Evolutionary conservation across 2,329 filamentous ascomycete genomes (phyloP).

Genomic region (Tothia fuscella): DNA sequence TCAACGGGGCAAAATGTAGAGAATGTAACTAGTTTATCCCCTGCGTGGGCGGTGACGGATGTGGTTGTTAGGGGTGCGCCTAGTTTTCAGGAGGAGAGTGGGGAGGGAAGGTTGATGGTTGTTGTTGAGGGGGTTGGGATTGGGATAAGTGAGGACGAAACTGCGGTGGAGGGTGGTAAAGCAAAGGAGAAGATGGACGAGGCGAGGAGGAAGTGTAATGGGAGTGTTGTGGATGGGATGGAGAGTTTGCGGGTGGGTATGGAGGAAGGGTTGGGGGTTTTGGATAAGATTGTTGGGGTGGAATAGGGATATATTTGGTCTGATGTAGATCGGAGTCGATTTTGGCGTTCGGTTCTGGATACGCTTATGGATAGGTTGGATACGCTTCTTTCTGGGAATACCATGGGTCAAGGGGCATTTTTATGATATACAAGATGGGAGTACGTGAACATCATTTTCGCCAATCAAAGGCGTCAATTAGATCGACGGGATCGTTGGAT

Average conservation of each 20-base stretch:
- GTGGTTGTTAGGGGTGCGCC: conserved; percentile 46
- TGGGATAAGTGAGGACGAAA: neutral
- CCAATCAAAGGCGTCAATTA: no score
- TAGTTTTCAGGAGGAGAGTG: conserved; percentile 42
- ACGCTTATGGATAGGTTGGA: no score
- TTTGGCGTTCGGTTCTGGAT: no score
- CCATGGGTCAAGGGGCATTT: no score
- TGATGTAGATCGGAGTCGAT: no score
- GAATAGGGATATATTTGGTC: no score
- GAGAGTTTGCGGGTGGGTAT: conserved; percentile 3
- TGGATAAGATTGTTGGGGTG: conserved; percentile 9
- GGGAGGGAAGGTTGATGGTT: conserved; percentile 43
- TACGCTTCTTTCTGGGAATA: no score
- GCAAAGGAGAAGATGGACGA: conserved; percentile 6
- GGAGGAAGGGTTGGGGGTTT: neutral
- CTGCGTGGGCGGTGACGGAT: conserved; percentile 57
- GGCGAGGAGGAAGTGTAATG: conserved; percentile 3
- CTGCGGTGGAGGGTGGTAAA: neutral
- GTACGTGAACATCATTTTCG: no score
- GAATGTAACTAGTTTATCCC: conserved; percentile 59
- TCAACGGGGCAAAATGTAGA: conserved; percentile 41
- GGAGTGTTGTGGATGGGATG: conserved; percentile 7
- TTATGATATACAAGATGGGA: no score
- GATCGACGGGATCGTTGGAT: no score
- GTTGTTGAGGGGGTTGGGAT: conserved; percentile 44